Evolutionary conservation across 495 filamentous ascomycete genomes (phyloP).

Genomic region (Filosporella fistucella): DNA sequence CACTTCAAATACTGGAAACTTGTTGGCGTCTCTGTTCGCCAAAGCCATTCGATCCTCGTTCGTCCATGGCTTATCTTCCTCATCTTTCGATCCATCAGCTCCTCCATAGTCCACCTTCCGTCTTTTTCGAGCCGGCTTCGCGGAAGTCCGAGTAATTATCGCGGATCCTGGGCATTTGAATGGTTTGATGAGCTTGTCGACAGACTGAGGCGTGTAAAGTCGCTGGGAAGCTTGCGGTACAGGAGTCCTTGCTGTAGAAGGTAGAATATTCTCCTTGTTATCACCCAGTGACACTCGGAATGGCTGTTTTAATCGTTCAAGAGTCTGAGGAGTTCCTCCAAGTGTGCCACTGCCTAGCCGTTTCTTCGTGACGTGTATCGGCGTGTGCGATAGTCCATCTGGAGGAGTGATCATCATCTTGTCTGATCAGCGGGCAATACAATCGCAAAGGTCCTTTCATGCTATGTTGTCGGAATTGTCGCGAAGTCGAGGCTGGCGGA

Average conservation of each 20-base stretch:
- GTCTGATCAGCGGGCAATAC: neutral
- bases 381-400: conserved; percentile 17
- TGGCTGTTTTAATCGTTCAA: conserved; percentile 74
- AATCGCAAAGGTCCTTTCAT: too few relatives aligned
- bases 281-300: conserved; percentile 48
- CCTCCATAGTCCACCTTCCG: conserved; percentile 87
- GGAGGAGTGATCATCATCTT: conserved; percentile 21
- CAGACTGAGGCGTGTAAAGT: conserved; percentile 36
- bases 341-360: conserved; percentile 11
- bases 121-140: conserved; percentile 80
- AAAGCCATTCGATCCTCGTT: conserved; percentile 85
- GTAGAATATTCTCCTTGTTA: conserved; percentile 25
- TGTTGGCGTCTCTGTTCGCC: conserved; percentile 83
- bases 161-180: conserved; percentile 93
- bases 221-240: conserved; percentile 8
- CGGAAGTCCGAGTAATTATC: conserved; percentile 62
- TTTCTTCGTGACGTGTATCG: conserved; percentile 12
- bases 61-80: conserved; percentile 75
- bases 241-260: neutral
- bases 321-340: conserved; percentile 33
- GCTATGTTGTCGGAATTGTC: too few relatives aligned
- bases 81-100: conserved; percentile 68
- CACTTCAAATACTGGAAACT: conserved; percentile 82
- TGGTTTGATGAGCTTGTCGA: conserved; percentile 73
- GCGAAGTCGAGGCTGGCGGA: too few relatives aligned